Conservation (phyloP, 2,329 filamentous ascomycete species). For the Shiraia sp. region DNA sequence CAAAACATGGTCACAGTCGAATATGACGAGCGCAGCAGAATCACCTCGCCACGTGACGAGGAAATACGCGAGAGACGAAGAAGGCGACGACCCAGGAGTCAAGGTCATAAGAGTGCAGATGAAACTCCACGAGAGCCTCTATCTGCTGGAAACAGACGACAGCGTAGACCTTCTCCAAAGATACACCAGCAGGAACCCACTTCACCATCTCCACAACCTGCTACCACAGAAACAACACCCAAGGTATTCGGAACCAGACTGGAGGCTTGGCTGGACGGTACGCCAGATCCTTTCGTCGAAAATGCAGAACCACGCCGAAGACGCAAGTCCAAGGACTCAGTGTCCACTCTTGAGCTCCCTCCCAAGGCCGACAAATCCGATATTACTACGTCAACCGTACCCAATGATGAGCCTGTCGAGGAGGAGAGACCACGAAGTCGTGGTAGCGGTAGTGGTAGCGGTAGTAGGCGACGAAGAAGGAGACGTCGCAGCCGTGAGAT, state of each 20-base stretch:
- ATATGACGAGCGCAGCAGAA: slow-evolving; percentile 26
- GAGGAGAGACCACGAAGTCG: slow-evolving; percentile 25
- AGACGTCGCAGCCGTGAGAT: slow-evolving; percentile 33
- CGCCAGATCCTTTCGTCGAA: slow-evolving; percentile 60
- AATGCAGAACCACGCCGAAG: slow-evolving; percentile 20
- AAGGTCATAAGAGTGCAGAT: slow-evolving; percentile 30
- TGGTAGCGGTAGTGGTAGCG: slow-evolving; percentile 26
- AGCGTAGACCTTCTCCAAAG: slow-evolving; percentile 30
- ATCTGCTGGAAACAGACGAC: slow-evolving; percentile 23
- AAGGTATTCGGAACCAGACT: slow-evolving; percentile 58
- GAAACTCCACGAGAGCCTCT: slow-evolving; percentile 22
- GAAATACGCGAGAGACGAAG: slow-evolving; percentile 35
- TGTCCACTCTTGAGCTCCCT: slow-evolving; percentile 32
- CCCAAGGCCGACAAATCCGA: slow-evolving; percentile 31
- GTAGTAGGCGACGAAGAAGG: slow-evolving; percentile 30
- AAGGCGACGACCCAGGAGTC: slow-evolving; percentile 30
- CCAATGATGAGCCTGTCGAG: slow-evolving; percentile 22
- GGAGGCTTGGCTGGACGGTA: slow-evolving; percentile 64
- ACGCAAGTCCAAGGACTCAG: slow-evolving; percentile 33
- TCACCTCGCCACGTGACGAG: slow-evolving; percentile 22
- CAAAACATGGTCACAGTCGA: slow-evolving; percentile 33
- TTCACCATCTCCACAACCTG: slow-evolving; percentile 18
- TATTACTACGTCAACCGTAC: slow-evolving; percentile 24
- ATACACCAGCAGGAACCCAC: slow-evolving; percentile 23
- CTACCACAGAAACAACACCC: slow-evolving; percentile 39